Percentiles rank a stretch among this genome's conserved stretches.
Conservation (phyloP, 2,329 filamentous ascomycete genomes). For the Amesomyces nigricolor region DNA sequence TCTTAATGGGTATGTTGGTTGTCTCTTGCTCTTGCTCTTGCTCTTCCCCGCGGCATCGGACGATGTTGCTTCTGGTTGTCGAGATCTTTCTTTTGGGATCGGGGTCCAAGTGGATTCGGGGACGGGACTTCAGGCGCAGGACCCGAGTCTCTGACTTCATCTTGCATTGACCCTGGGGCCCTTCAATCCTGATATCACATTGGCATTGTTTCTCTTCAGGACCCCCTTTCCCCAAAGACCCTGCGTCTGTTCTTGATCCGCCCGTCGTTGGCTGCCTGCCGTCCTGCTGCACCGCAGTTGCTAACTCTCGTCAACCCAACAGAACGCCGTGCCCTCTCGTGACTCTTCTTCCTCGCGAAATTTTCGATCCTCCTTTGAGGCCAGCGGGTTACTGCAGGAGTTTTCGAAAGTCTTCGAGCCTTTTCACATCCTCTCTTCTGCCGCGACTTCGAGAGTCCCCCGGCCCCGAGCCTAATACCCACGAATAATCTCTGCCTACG, state of each 20-base stretch:
- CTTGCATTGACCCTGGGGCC: not conserved
- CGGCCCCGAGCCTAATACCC: conserved; percentile 20
- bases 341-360: conserved; percentile 23
- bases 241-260: not conserved
- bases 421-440: conserved; percentile 22
- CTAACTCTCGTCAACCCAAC: conserved; percentile 9
- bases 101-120: not conserved
- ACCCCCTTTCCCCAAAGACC: too few relatives aligned
- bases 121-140: not conserved
- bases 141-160: not conserved
- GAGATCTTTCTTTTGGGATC: not conserved
- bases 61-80: not conserved
- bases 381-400: conserved; percentile 32
- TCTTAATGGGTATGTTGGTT: conserved; percentile 22
- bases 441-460: conserved; percentile 27
- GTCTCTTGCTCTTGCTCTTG: not conserved
- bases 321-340: conserved; percentile 23
- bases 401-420: conserved; percentile 25
- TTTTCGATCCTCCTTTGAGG: conserved; percentile 32
- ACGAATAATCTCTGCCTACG: conserved; percentile 5
- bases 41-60: not conserved
- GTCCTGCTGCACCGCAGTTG: not conserved
- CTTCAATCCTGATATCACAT: too few relatives aligned
- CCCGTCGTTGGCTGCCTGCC: not conserved
- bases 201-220: too few relatives aligned